These are phyloP conservation scores for Aspergillus diversus DNA, from an alignment of 495 filamentous ascomycete genomes.

Conservation along the genomic window DNA sequence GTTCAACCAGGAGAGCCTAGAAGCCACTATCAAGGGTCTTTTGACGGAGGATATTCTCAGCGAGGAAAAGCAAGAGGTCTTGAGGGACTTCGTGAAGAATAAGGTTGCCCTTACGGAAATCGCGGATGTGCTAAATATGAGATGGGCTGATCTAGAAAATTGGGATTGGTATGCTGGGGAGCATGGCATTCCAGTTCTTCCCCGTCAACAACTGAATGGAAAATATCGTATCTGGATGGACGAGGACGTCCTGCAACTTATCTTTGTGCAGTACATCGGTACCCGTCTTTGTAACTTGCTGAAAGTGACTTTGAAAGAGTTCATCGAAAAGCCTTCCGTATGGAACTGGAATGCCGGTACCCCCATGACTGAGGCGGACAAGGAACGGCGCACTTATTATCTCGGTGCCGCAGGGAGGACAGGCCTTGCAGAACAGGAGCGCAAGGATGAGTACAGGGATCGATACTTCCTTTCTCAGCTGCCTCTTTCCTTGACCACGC, in stretches of 20 bases:
- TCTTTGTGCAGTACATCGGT: conserved; percentile 65
- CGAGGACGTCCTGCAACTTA: conserved; percentile 62
- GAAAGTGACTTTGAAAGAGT: conserved; percentile 45
- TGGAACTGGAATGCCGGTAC: conserved; percentile 44
- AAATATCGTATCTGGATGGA: conserved; percentile 60
- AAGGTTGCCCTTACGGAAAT: conserved; percentile 55
- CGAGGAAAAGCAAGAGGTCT: conserved; percentile 55
- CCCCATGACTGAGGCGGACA: conserved; percentile 24
- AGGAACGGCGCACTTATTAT: conserved; percentile 34
- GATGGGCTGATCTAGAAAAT: conserved; percentile 52
- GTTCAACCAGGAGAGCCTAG: conserved; percentile 40
- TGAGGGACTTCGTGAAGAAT: conserved; percentile 57
- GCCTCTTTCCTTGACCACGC: conserved; percentile 24
- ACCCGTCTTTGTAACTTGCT: conserved; percentile 56
- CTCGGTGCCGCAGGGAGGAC: not conserved
- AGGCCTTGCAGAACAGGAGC: conserved; percentile 22
- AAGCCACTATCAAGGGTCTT: conserved; percentile 51
- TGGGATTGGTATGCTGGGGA: conserved; percentile 59
- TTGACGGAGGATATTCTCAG: conserved; percentile 55
- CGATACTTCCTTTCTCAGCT: conserved; percentile 51
- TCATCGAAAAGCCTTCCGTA: conserved; percentile 43
- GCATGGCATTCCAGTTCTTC: conserved; percentile 47
- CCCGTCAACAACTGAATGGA: conserved; percentile 57
- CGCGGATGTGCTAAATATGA: conserved; percentile 63
- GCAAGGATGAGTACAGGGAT: conserved; percentile 32